Evolutionary conservation across 768 basidiomycete species (phyloP).

Genomic region (Cystobasidium tubakii): DNA sequence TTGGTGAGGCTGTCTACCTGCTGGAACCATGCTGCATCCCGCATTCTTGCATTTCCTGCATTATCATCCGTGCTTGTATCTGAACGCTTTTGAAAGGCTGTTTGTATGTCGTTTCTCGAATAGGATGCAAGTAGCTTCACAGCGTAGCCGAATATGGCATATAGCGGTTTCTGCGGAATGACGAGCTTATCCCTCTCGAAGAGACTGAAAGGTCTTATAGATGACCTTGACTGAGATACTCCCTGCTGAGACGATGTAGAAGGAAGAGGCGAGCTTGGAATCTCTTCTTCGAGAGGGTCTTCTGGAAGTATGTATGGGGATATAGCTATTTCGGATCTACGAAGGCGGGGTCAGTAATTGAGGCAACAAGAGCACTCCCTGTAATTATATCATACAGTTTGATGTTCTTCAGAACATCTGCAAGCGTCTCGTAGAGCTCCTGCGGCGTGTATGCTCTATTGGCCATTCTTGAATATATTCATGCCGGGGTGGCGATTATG

Average conservation of each 20-base stretch:
- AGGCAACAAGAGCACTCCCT: too few relatives aligned
- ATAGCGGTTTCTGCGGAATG: slow-evolving; percentile 34
- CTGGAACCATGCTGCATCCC: not conserved
- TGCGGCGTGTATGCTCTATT: not conserved
- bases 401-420: not conserved
- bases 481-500: not conserved
- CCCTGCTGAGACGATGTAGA: not conserved
- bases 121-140: not conserved
- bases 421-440: slow-evolving; percentile 13
- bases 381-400: slow-evolving; percentile 14
- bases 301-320: slow-evolving; percentile 23
- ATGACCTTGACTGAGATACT: not conserved
- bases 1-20: not conserved
- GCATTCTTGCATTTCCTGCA: not conserved
- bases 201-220: slow-evolving; percentile 22
- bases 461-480: not conserved
- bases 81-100: not conserved
- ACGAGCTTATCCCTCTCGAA: slow-evolving; percentile 29
- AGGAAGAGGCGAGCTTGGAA: too few relatives aligned
- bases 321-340: slow-evolving; percentile 24
- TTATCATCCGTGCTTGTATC: not conserved
- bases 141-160: not conserved
- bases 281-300: not conserved
- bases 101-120: not conserved
- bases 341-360: not conserved